Conservation (phyloP, 2,329 filamentous ascomycete species). For the Colletotrichum costaricense region DNA sequence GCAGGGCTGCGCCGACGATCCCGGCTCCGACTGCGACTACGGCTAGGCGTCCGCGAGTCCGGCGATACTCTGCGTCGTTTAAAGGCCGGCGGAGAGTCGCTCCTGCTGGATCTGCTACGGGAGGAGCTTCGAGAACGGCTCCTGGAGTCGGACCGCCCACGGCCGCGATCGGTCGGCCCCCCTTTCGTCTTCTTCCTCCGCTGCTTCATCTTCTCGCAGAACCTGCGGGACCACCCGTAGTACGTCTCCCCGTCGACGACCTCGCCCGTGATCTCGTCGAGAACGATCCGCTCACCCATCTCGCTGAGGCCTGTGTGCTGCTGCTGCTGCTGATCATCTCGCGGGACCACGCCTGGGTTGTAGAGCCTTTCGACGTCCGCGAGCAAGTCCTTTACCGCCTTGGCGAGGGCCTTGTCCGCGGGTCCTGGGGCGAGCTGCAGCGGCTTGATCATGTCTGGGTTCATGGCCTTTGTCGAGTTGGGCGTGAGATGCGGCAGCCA, state of each 20-base stretch:
- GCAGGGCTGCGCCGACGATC: slow-evolving; percentile 36
- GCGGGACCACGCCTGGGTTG: slow-evolving; percentile 56
- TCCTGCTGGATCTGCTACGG: slow-evolving; percentile 43
- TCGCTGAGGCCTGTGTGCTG: slow-evolving; percentile 74
- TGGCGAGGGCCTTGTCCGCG: slow-evolving; percentile 72
- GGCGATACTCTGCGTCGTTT: slow-evolving; percentile 53
- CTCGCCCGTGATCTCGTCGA: slow-evolving; percentile 75
- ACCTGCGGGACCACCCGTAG: slow-evolving; percentile 86
- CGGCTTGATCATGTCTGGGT: slow-evolving; percentile 76
- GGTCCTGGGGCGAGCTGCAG: slow-evolving; percentile 77
- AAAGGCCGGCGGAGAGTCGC: slow-evolving; percentile 49
- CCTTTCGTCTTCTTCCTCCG: slow-evolving; percentile 51
- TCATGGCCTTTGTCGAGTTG: slow-evolving; percentile 80
- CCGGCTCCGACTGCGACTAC: slow-evolving; percentile 47
- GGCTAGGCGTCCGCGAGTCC: slow-evolving; percentile 44
- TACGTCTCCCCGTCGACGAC: slow-evolving; percentile 78
- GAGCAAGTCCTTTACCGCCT: slow-evolving; percentile 77
- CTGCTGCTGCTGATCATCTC: slow-evolving; percentile 55
- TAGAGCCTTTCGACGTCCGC: slow-evolving; percentile 78
- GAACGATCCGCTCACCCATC: slow-evolving; percentile 75
- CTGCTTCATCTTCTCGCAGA: slow-evolving; percentile 84
- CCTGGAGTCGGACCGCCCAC: slow-evolving; percentile 49
- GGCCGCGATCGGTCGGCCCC: slow-evolving; percentile 39
- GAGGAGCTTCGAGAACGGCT: slow-evolving; percentile 44
- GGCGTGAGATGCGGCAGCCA: slow-evolving; percentile 83